A percentile compares a stretch with the other conserved stretches of the same genome.
Evolutionary conservation across 2,329 filamentous ascomycete genomes (phyloP).

Genomic region (Fusarium azukiicola): DNA sequence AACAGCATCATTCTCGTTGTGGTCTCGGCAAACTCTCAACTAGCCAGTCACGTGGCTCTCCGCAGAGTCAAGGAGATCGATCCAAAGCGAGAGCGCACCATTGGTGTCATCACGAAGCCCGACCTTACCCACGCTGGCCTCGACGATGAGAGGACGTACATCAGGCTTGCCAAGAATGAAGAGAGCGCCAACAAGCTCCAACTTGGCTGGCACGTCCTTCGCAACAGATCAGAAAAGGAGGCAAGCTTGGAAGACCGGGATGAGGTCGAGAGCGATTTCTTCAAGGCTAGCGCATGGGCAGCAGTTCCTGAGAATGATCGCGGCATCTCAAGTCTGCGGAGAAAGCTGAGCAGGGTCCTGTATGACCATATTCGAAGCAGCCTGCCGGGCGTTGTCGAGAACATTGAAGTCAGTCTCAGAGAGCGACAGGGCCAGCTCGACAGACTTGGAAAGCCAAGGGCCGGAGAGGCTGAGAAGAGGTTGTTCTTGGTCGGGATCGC

Average conservation of each 20-base stretch:
- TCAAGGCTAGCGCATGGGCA: slow-evolving; percentile 55
- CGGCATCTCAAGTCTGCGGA: slow-evolving; percentile 59
- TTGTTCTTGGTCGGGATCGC: slow-evolving; percentile 62
- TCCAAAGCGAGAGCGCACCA: slow-evolving; percentile 67
- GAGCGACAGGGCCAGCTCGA: slow-evolving; percentile 45
- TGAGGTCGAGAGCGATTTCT: slow-evolving; percentile 57
- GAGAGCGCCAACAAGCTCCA: slow-evolving; percentile 57
- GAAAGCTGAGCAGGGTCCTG: slow-evolving; percentile 59
- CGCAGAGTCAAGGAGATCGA: slow-evolving; percentile 68
- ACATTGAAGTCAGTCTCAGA: slow-evolving; percentile 53
- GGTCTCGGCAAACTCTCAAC: slow-evolving; percentile 71
- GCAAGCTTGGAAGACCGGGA: slow-evolving; percentile 55
- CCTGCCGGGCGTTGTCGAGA: slow-evolving; percentile 51
- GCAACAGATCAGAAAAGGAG: slow-evolving; percentile 67
- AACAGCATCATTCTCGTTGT: slow-evolving; percentile 81
- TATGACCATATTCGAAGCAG: slow-evolving; percentile 55
- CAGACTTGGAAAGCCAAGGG: slow-evolving; percentile 48
- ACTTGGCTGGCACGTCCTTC: slow-evolving; percentile 76
- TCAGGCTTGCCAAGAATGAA: slow-evolving; percentile 59
- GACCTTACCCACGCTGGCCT: slow-evolving; percentile 66
- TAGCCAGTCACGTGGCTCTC: slow-evolving; percentile 74
- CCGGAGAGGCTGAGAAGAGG: slow-evolving; percentile 53
- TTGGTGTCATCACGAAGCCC: slow-evolving; percentile 79
- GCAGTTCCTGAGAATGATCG: slow-evolving; percentile 54
- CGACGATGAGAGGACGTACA: slow-evolving; percentile 63